These are phyloP conservation scores for Trichomonas gallinae DNA, from an alignment of 208 protist species.

Conservation along the genomic window DNA sequence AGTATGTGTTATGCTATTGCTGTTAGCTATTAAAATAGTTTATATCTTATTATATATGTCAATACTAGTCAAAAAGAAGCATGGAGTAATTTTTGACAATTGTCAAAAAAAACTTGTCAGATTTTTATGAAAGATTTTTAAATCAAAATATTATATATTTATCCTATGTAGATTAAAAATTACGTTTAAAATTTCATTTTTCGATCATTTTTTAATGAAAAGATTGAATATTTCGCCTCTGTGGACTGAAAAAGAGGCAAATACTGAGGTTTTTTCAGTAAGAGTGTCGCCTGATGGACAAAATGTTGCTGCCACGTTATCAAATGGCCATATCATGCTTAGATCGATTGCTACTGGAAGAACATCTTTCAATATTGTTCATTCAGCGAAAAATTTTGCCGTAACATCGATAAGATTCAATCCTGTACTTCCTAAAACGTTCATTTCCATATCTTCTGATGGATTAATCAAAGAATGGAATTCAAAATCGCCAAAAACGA, in stretches of 20 bases:
- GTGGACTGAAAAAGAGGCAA: background rate
- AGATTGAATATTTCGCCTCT: background rate
- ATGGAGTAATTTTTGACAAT: no score
- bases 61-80: no score
- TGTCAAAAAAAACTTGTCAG: no score
- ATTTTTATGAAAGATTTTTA: no score
- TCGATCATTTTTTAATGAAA: background rate
- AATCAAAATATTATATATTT: no score
- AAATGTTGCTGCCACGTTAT: background rate
- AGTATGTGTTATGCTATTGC: no score
- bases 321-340: background rate
- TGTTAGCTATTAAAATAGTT: no score
- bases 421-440: background rate
- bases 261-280: background rate
- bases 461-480: conserved; percentile 12
- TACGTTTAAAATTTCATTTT: no score
- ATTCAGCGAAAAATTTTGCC: background rate
- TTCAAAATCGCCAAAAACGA: background rate
- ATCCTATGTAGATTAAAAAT: no score
- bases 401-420: background rate
- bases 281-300: background rate
- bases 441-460: background rate
- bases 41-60: no score
- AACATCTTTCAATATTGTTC: background rate
- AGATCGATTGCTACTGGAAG: background rate